Percentiles rank a stretch among this genome's conserved stretches.
Evolutionary conservation across 805 yeast species (phyloP).

Genomic region (Hemisphaericaspora nanyangensis): DNA sequence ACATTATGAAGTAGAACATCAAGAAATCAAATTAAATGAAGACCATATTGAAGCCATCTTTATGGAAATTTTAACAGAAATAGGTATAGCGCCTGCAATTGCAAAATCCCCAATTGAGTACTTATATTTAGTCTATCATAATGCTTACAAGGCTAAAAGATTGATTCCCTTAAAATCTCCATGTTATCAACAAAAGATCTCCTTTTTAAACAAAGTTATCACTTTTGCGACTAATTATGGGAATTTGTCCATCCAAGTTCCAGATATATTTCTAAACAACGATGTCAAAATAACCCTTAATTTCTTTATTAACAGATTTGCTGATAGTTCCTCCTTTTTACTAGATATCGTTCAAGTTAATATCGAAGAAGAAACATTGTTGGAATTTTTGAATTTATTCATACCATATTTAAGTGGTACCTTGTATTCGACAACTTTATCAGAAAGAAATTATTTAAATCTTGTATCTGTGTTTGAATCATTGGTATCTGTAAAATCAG

Average conservation of each 20-base stretch:
- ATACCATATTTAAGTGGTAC: constrained; percentile 41
- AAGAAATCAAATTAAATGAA: constrained; percentile 15
- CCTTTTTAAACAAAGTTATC: constrained; percentile 45
- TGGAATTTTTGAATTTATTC: constrained; percentile 56
- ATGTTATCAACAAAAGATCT: constrained; percentile 30
- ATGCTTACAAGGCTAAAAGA: constrained; percentile 40
- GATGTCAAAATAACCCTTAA: constrained; percentile 27
- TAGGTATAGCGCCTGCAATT: constrained; percentile 37
- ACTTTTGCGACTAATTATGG: constrained; percentile 59
- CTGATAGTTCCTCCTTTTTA: constrained; percentile 38
- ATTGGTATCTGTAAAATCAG: constrained; percentile 55
- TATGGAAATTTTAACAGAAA: constrained; percentile 53
- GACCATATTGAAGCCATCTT: constrained; percentile 48
- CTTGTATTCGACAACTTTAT: constrained; percentile 39
- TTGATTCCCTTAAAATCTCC: constrained; percentile 39
- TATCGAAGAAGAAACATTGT: constrained; percentile 59
- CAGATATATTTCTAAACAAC: constrained; percentile 53
- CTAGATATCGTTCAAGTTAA: constrained; percentile 55
- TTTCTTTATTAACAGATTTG: constrained; percentile 18
- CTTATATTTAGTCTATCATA: constrained; percentile 43
- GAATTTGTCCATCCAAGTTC: constrained; percentile 62
- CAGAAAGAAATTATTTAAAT: constrained; percentile 49
- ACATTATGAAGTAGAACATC: constrained; percentile 18
- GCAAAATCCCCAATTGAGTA: constrained; percentile 42
- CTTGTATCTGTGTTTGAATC: constrained; percentile 55